A percentile compares a stretch with the other conserved stretches of the same genome.
These are phyloP conservation scores for Phlegmacium glaucopus DNA, from an alignment of 768 basidiomycete species.

Conservation along the genomic window DNA sequence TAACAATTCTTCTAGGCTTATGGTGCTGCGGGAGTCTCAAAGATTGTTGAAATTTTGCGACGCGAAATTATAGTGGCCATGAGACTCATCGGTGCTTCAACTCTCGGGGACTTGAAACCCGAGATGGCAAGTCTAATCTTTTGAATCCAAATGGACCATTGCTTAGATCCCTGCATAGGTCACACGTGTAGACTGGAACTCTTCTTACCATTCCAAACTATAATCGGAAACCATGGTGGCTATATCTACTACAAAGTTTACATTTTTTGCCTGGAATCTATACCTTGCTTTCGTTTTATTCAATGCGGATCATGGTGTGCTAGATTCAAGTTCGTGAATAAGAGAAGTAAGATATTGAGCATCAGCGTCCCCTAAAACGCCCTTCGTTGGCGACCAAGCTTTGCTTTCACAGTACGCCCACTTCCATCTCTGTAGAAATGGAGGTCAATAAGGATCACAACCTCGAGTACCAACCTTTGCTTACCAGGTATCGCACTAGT, in stretches of 20 bases:
- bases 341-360: slow-evolving; percentile 36
- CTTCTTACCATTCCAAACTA: slow-evolving; percentile 32
- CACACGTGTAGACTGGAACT: slow-evolving; percentile 61
- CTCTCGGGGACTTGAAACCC: slow-evolving; percentile 62
- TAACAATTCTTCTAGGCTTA: slow-evolving; percentile 50
- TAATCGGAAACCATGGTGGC: slow-evolving; percentile 12
- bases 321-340: slow-evolving; percentile 33
- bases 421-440: slow-evolving; percentile 55
- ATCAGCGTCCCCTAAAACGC: slow-evolving; percentile 36
- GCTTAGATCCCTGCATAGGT: slow-evolving; percentile 33
- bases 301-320: slow-evolving; percentile 1
- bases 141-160: not conserved
- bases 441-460: not conserved
- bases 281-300: slow-evolving; percentile 4
- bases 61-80: slow-evolving; percentile 78
- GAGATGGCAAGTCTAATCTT: slow-evolving; percentile 55
- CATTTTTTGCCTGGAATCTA: not conserved
- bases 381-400: slow-evolving; percentile 46
- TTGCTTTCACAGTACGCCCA: slow-evolving; percentile 59
- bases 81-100: slow-evolving; percentile 69
- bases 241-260: too few relatives aligned
- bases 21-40: slow-evolving; percentile 66
- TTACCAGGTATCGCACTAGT: slow-evolving; percentile 60
- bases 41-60: slow-evolving; percentile 63
- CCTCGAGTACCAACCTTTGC: slow-evolving; percentile 14